A percentile compares a stretch with the other conserved stretches of the same genome.
These are phyloP conservation scores for Ceratocystis smalleyi DNA, from an alignment of 2,329 filamentous ascomycete genomes.

Conservation along the genomic window DNA sequence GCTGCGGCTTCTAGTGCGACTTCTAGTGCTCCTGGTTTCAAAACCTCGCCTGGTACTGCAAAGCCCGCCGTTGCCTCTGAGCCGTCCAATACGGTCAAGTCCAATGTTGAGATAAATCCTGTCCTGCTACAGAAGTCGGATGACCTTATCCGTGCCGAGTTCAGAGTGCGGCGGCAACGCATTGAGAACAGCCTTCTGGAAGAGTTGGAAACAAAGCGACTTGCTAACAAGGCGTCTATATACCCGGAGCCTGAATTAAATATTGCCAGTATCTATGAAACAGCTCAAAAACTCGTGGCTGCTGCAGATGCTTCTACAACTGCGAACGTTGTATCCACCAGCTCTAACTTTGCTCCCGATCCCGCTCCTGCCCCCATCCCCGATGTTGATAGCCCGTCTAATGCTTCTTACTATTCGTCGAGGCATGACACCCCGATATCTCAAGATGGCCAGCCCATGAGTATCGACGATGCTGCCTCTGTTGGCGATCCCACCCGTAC, in stretches of 20 bases:
- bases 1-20: background rate
- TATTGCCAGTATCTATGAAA: slow-evolving; percentile 55
- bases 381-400: slow-evolving; percentile 22
- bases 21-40: background rate
- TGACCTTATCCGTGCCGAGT: slow-evolving; percentile 65
- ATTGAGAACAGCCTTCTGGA: slow-evolving; percentile 65
- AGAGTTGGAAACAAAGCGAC: slow-evolving; percentile 47
- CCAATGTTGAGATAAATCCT: slow-evolving; percentile 58
- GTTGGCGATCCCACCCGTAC: slow-evolving; percentile 12
- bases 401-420: slow-evolving; percentile 93
- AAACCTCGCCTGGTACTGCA: background rate
- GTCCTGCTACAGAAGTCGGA: slow-evolving; percentile 77
- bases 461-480: slow-evolving; percentile 14
- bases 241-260: slow-evolving; percentile 36
- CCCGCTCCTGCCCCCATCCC: background rate
- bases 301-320: slow-evolving; percentile 13
- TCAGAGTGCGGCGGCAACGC: slow-evolving; percentile 62
- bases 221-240: slow-evolving; percentile 27
- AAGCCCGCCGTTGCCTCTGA: background rate
- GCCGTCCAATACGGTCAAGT: slow-evolving; percentile 25
- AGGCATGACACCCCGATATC: slow-evolving; percentile 63
- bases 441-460: slow-evolving; percentile 20
- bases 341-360: slow-evolving; percentile 39
- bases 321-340: slow-evolving; percentile 33
- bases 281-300: slow-evolving; percentile 55